Conservation (phyloP, 495 filamentous ascomycete species). For the Ascodesmis nigricans region DNA sequence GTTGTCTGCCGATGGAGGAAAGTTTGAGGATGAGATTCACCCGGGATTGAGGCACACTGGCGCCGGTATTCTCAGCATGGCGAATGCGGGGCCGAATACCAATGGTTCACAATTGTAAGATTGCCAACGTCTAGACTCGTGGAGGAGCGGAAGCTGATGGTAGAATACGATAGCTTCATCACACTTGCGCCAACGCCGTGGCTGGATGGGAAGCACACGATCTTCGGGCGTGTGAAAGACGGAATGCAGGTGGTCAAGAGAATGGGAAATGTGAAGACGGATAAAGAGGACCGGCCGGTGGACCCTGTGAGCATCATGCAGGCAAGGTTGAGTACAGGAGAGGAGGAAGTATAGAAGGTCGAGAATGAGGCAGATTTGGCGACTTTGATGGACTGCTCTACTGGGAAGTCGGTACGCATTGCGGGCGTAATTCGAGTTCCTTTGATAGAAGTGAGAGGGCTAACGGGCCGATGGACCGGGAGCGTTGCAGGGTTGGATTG, state of each 20-base stretch:
- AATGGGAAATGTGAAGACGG: constrained; percentile 82
- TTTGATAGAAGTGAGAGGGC: no score
- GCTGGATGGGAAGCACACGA: constrained; percentile 94
- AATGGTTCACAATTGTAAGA: constrained; percentile 53
- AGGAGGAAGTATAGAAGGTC: constrained; percentile 30
- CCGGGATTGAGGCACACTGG: constrained; percentile 69
- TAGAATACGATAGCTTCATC: constrained; percentile 40
- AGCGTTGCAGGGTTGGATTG: no score
- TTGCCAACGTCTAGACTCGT: neutral
- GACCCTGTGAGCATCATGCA: constrained; percentile 66
- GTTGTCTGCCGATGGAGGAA: constrained; percentile 73
- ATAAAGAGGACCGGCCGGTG: constrained; percentile 50
- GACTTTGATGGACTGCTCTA: no score
- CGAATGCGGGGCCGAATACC: constrained; percentile 81
- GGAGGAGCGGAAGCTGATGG: constrained; percentile 5
- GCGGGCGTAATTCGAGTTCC: no score
- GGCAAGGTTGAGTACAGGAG: constrained; percentile 44
- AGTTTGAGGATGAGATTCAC: constrained; percentile 83
- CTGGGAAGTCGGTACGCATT: no score
- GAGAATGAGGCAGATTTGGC: no score
- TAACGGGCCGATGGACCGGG: no score
- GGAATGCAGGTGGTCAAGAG: constrained; percentile 67
- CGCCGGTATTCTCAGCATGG: constrained; percentile 85
- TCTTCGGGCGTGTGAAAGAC: constrained; percentile 78
- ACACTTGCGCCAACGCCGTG: constrained; percentile 89